Percentiles rank a stretch among this genome's conserved stretches.
Conservation (phyloP, 2,329 filamentous ascomycete genomes). For the Arthrobotrys iridis region DNA sequence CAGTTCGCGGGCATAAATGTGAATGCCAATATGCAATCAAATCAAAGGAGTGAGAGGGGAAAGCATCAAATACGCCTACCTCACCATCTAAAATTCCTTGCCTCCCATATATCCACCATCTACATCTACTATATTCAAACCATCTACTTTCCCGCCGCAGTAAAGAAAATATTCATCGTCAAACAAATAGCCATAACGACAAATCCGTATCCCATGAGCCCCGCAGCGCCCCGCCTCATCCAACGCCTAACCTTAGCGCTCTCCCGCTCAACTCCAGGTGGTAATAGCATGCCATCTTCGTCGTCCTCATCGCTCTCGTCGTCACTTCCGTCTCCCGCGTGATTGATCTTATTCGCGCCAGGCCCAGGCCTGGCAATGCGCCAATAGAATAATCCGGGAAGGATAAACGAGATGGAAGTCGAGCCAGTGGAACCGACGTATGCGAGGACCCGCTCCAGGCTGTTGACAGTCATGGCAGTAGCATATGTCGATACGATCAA, state of each 20-base stretch:
- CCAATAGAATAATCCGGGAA: constrained; percentile 97
- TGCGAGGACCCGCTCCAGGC: constrained; percentile 87
- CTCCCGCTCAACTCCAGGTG: constrained; percentile 68
- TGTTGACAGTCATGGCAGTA: constrained; percentile 88
- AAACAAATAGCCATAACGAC: constrained; percentile 91
- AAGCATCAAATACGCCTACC: neutral
- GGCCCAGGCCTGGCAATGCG: constrained; percentile 94
- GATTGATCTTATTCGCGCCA: constrained; percentile 85
- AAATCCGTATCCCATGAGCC: constrained; percentile 81
- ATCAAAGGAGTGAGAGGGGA: neutral
- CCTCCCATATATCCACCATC: constrained; percentile 66
- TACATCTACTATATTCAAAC: constrained; percentile 74
- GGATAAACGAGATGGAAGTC: constrained; percentile 95
- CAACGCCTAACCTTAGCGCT: constrained; percentile 71
- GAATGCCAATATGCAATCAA: neutral
- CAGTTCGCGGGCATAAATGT: neutral
- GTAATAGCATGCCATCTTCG: constrained; percentile 63
- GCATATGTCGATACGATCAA: constrained; percentile 87
- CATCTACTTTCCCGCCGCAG: neutral
- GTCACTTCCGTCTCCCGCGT: constrained; percentile 78
- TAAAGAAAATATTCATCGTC: constrained; percentile 84
- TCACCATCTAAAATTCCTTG: constrained; percentile 68
- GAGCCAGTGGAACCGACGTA: constrained; percentile 95
- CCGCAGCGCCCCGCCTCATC: constrained; percentile 77
- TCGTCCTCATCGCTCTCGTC: constrained; percentile 67